Conservation (phyloP, 2,329 filamentous ascomycete genomes). For the Calonectria ilicicola region DNA sequence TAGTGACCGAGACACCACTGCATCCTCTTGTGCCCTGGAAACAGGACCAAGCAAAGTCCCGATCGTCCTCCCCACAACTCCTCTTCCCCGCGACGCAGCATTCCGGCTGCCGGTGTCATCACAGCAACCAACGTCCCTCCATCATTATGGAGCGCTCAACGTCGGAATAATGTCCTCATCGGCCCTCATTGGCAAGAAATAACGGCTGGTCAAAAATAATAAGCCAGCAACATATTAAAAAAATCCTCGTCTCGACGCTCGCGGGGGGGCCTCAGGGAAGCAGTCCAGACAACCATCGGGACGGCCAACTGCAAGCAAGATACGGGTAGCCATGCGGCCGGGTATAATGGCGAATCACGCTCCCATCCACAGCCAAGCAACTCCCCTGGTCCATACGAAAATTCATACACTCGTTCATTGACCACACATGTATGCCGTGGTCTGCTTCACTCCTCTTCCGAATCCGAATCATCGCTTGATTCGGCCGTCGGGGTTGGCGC, state of each 20-base stretch:
- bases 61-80: conserved; percentile 19
- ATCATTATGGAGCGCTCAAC: conserved; percentile 8
- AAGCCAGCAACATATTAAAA: conserved; percentile 33
- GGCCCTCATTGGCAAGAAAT: conserved; percentile 15
- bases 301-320: conserved; percentile 34
- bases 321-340: conserved; percentile 41
- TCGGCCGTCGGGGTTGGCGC: conserved; percentile 47
- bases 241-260: conserved; percentile 29
- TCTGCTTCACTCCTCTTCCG: conserved; percentile 57
- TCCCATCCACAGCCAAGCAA: conserved; percentile 36
- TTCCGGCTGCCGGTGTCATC: conserved; percentile 10
- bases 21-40: conserved; percentile 17
- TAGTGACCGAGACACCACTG: conserved; percentile 22
- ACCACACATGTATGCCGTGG: neutral
- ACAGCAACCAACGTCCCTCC: neutral
- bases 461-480: conserved; percentile 59
- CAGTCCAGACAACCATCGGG: conserved; percentile 23
- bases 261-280: conserved; percentile 24
- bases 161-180: conserved; percentile 1
- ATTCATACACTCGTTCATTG: conserved; percentile 40
- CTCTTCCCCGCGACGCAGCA: conserved; percentile 16
- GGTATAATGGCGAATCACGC: conserved; percentile 44
- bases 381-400: conserved; percentile 36
- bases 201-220: conserved; percentile 25
- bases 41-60: conserved; percentile 21